Conservation (phyloP, 2,329 filamentous ascomycete genomes). For the Aspergillus bombycis region DNA sequence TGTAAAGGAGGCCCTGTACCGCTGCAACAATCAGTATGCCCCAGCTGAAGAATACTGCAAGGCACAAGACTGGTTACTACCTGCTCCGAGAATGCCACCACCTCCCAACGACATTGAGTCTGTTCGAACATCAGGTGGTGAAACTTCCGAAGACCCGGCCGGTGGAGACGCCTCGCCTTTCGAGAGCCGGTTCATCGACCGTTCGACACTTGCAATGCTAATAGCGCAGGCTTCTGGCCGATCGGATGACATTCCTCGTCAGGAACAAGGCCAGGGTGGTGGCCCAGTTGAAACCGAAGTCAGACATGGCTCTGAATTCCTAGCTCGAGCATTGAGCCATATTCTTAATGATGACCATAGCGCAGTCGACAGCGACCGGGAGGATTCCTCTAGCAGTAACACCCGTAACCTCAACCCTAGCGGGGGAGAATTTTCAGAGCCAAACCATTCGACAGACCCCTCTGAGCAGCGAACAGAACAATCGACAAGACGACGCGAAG, state of each 20-base stretch:
- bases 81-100: conserved; percentile 68
- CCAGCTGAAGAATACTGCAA: conserved; percentile 75
- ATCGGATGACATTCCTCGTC: conserved; percentile 27
- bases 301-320: conserved; percentile 37
- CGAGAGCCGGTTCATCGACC: conserved; percentile 30
- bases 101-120: conserved; percentile 59
- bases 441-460: conserved; percentile 24
- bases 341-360: conserved; percentile 39
- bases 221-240: conserved; percentile 35
- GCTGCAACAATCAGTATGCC: conserved; percentile 69
- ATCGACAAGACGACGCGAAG: conserved; percentile 33
- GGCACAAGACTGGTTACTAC: conserved; percentile 60
- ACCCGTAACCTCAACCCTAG: conserved; percentile 17
- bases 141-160: conserved; percentile 33
- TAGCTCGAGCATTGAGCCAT: conserved; percentile 49
- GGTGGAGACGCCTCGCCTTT: conserved; percentile 32
- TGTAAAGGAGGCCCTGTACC: conserved; percentile 77
- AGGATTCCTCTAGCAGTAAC: conserved; percentile 27
- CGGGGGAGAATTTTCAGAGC: conserved; percentile 24
- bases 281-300: conserved; percentile 33
- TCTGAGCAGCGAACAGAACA: conserved; percentile 28
- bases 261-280: conserved; percentile 25
- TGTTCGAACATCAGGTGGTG: conserved; percentile 32
- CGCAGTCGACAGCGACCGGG: conserved; percentile 26
- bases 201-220: conserved; percentile 39